Base-by-base conservation (phyloP, 2,329 filamentous ascomycete species). In the Apiospora aurea region DNA sequence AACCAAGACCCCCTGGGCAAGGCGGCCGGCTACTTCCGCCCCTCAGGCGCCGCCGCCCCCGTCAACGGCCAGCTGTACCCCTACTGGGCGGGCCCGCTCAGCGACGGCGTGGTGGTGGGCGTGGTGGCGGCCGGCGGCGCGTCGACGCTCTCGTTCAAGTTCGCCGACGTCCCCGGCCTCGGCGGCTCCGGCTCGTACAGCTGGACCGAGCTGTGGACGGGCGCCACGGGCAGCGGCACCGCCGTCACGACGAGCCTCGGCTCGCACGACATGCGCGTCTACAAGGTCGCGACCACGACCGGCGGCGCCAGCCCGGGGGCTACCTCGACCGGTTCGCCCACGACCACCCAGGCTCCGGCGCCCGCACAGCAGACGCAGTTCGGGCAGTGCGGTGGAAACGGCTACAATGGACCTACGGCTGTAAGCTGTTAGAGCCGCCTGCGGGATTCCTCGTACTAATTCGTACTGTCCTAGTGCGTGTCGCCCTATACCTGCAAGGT, bases 71-170 rank as follows among this genome's bases (percentile, higher is more conserved):
- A 66, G 80, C 81, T 72, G 75, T 85, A 74, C 75, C 85, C 66
- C 71, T 87, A 76, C 83, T 87, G 76, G 84, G 83, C 70, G 77
- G 84, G 72, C 69, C 79, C 72, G 74, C 81, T 78, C 8, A 79
- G 77, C 44, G 80, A 80, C 14, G 81, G 84, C 26, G 77, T 79
- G 1, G 77, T 78, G 1, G 77, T 82, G 24, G 81, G 80, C n/a
- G 74, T 87, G 5, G 77, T 77, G 1, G 82, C 85, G 0, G 75
- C 83, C 14, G 81, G 78, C 68, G 83, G 82, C 70, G 80, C 78
- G 69, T 79, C 82, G 14, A 81, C 82, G n/a, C 79, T 86, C 38
- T 80, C 79, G 0, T 85, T 86, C 74, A 83, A 83, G 72, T 85
- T 87, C 73, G 81, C 84, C 70, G 74, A 81, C n/a, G 77, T 82